Evolutionary conservation across 495 filamentous ascomycete genomes (phyloP), one percentile per base, ranked within the genome.

Genomic region (Cetradonia linearis): DNA sequence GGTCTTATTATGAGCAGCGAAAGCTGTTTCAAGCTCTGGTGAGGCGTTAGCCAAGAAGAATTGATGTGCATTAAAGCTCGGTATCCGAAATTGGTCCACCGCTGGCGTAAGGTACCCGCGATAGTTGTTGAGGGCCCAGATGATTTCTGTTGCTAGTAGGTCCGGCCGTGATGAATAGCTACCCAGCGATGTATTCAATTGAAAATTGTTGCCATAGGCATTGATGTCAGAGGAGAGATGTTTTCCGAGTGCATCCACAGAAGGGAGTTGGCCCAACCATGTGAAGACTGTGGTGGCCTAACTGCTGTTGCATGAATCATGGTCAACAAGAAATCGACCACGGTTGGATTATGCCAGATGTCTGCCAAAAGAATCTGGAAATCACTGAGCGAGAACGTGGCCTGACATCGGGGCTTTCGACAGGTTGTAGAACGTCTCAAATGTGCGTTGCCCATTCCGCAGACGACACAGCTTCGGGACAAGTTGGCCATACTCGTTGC

Each of bases 31-130:
- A 10, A 50, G 44, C 14, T 50, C 46, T 48, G 46, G 56, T 25
- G 44, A 3, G 2, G 56, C 30, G 28, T 59, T 59, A 23, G 44
- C 56, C 10, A 59, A 44, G 18, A 59, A n/a, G 3, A 59, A 59
- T 36, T 59, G 56, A 34, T 48, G 42, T 20, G 13, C 1, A 5
- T 44, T 44, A 10, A 59, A 59, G 18, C 40, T 11, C 20, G 42
- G 42, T 18, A 59, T 49, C 5, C 44, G 56, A 7, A 46, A 36
- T 5, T 48, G n/a, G 18, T 23, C 31, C 5, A 16, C 33, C 16
- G 46, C 56, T 5, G 56, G 1, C 13, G 44, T 36, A 8, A 59
- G 42, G n/a, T 49, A 59, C 8, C 56, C 56, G n/a, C 46, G 44
- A 50, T 50, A 49, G 18, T 18, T 9, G 3, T 25, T 23, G 8